Evolutionary conservation across 2,329 filamentous ascomycete genomes (phyloP).

Genomic region (Alternaria sp.): DNA sequence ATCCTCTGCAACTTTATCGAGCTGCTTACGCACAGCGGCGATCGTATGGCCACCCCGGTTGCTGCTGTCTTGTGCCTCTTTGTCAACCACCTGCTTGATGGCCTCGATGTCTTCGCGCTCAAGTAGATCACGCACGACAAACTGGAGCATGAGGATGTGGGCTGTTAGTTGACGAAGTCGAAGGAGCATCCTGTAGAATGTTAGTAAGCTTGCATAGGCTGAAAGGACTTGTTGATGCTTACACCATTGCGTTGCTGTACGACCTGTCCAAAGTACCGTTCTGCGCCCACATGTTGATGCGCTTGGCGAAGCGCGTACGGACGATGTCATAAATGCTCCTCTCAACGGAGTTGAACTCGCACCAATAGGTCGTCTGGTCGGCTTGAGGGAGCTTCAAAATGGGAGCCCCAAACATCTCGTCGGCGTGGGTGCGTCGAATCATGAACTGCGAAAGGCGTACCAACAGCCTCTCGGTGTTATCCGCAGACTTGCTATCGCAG

Average conservation of each 20-base stretch:
- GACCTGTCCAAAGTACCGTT: slow-evolving; percentile 41
- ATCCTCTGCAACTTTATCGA: slow-evolving; percentile 35
- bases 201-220: slow-evolving; percentile 1
- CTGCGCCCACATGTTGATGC: slow-evolving; percentile 52
- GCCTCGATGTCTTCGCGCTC: slow-evolving; percentile 56
- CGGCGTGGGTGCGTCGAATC: slow-evolving; percentile 64
- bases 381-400: slow-evolving; percentile 64
- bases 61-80: slow-evolving; percentile 30
- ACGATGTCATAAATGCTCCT: slow-evolving; percentile 64
- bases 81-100: slow-evolving; percentile 49
- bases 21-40: slow-evolving; percentile 40
- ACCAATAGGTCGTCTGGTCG: slow-evolving; percentile 52
- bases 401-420: slow-evolving; percentile 61
- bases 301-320: slow-evolving; percentile 52
- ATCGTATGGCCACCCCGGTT: slow-evolving; percentile 28
- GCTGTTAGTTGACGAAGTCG: slow-evolving; percentile 62
- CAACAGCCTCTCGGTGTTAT: slow-evolving; percentile 48
- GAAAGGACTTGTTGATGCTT: slow-evolving; percentile 2
- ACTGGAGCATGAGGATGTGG: slow-evolving; percentile 60
- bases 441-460: slow-evolving; percentile 58
- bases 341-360: slow-evolving; percentile 63
- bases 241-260: slow-evolving; percentile 54
- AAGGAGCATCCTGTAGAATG: slow-evolving; percentile 53
- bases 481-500: slow-evolving; percentile 42
- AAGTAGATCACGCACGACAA: slow-evolving; percentile 57